These are phyloP conservation scores for Eucalyptus cloeziana DNA, from an alignment of 345 rosid species.

Conservation along the genomic window DNA sequence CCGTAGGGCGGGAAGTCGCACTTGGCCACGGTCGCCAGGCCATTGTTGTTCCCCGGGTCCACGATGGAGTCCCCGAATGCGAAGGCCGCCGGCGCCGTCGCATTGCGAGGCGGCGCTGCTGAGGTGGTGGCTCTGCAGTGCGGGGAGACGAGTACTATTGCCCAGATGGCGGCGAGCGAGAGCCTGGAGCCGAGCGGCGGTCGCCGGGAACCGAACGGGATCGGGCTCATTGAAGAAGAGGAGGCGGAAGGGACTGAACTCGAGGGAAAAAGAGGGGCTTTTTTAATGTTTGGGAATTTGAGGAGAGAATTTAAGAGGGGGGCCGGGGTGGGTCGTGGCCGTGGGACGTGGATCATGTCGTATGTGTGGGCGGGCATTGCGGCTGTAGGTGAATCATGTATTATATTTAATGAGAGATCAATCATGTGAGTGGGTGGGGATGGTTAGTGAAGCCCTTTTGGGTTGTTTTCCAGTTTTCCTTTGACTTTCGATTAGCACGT, in stretches of 20 bases:
- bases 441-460: neutral
- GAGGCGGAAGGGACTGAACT: neutral
- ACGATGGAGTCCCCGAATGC: constrained; percentile 62
- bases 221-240: neutral
- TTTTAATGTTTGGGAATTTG: neutral
- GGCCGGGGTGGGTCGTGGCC: neutral
- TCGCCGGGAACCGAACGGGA: neutral
- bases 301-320: neutral
- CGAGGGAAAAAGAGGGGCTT: neutral
- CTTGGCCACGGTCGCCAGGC: constrained; percentile 8
- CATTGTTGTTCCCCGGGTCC: constrained; percentile 58
- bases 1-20: constrained; percentile 50
- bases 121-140: neutral
- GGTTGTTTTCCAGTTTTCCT: neutral
- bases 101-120: neutral
- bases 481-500: neutral
- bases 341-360: neutral
- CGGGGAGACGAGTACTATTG: neutral
- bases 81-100: constrained; percentile 14
- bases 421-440: neutral
- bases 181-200: neutral
- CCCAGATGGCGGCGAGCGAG: neutral
- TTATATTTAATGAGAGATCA: neutral
- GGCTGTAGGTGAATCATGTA: neutral
- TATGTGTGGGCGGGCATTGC: neutral